Percentiles rank a stretch among this genome's conserved stretches.
Evolutionary conservation across 176 grass and related monocot genomes (phyloP).

Genomic region (Bolboschoenus planiculmis): DNA sequence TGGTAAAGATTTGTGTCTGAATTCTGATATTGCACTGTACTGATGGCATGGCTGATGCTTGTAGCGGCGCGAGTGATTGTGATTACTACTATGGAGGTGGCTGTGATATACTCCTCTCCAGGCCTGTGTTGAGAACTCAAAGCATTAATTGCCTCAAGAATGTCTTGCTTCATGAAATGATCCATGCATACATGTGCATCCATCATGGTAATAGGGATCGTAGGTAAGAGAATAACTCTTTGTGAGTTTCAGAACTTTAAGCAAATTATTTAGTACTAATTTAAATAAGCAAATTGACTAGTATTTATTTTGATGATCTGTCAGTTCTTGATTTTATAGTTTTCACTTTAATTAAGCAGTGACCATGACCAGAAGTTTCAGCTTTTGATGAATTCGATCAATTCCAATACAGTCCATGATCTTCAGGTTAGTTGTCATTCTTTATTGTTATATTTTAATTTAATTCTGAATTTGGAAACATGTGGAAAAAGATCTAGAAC

Average conservation of each 20-base stretch:
- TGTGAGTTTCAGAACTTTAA: neutral
- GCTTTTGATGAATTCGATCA: constrained; percentile 66
- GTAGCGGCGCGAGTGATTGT: constrained; percentile 45
- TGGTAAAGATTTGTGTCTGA: neutral
- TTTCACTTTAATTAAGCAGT: constrained; percentile 22
- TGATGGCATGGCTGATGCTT: neutral
- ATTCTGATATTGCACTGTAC: neutral
- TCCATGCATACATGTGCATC: constrained; percentile 69
- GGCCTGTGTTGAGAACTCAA: constrained; percentile 32
- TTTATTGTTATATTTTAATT: neutral
- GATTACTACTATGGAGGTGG: constrained; percentile 16
- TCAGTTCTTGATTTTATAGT: neutral
- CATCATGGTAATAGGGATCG: constrained; percentile 2
- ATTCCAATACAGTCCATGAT: constrained; percentile 39
- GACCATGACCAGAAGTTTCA: constrained; percentile 53
- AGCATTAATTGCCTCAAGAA: constrained; percentile 48
- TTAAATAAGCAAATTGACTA: too few species aligned
- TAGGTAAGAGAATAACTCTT: constrained; percentile 18
- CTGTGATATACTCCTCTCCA: constrained; percentile 52
- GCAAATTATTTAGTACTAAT: neutral
- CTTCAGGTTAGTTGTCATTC: constrained; percentile 26
- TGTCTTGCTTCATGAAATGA: constrained; percentile 82
- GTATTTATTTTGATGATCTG: neutral
- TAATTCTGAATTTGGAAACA: neutral
- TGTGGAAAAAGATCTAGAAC: neutral